Conservation (phyloP, 1,139 yeast species). For the Pneumocystis wakefieldiae region DNA sequence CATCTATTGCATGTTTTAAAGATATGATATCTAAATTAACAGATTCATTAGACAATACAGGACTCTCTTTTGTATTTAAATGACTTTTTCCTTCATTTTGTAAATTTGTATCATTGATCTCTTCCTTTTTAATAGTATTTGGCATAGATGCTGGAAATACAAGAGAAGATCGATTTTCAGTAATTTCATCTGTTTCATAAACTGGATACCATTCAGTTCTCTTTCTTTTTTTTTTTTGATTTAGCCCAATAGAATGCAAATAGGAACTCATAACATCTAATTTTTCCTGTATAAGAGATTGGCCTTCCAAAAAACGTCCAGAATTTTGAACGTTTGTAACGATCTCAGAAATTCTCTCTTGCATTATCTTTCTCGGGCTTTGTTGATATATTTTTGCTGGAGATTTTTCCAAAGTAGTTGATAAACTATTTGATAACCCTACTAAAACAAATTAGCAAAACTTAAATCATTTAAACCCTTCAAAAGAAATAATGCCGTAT, state of each 20-base stretch:
- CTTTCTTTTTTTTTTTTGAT: background rate
- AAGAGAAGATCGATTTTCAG: background rate
- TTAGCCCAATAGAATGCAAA: background rate
- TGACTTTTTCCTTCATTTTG: background rate
- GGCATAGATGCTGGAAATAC: background rate
- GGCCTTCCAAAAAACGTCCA: background rate
- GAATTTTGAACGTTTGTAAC: background rate
- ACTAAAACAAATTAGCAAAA: background rate
- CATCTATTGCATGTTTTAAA: constrained; percentile 24
- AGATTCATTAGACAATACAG: background rate
- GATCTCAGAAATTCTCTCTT: background rate
- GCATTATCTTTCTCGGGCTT: background rate
- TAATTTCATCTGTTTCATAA: background rate
- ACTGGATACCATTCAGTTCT: background rate
- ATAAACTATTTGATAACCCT: background rate
- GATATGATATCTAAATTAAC: background rate
- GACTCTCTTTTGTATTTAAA: too few species aligned
- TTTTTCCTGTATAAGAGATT: background rate
- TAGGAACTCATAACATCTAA: background rate
- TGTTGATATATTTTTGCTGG: background rate
- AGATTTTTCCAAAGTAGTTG: background rate
- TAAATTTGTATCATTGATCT: background rate
- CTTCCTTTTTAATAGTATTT: background rate
- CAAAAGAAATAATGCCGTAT: background rate
- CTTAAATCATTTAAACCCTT: background rate